Conservation (phyloP, 2,329 filamentous ascomycete species). For the Pseudocercospora crystallina region DNA sequence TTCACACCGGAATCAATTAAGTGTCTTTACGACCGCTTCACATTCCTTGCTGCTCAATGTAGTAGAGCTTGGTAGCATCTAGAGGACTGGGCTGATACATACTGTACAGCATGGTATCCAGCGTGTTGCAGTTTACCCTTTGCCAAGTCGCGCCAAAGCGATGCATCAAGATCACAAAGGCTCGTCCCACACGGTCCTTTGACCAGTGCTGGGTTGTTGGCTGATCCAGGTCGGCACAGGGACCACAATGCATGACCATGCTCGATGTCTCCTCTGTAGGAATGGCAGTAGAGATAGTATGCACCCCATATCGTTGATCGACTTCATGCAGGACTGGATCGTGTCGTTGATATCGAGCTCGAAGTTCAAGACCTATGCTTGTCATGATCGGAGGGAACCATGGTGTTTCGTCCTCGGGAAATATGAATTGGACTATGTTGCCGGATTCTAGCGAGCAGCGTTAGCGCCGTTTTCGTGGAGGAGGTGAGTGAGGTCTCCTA, state of each 20-base stretch:
- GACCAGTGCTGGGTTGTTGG: neutral
- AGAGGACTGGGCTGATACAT: slow-evolving; percentile 3
- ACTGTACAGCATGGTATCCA: neutral
- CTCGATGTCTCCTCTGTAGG: neutral
- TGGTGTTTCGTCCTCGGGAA: slow-evolving; percentile 1
- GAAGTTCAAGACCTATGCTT: neutral
- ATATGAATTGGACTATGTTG: neutral
- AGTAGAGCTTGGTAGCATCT: slow-evolving; percentile 1
- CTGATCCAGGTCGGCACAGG: neutral
- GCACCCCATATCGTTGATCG: neutral
- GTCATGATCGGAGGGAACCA: slow-evolving; percentile 1
- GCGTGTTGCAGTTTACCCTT: neutral
- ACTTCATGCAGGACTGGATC: neutral
- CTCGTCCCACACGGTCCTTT: neutral
- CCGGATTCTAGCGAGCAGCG: too few species aligned
- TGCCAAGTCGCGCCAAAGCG: slow-evolving; percentile 4
- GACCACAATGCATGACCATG: slow-evolving; percentile 2
- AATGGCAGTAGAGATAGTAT: slow-evolving; percentile 1
- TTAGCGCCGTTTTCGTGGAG: too few species aligned
- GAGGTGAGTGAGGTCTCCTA: too few species aligned
- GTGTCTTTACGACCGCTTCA: neutral
- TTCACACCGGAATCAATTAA: too few species aligned
- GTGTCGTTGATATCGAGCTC: slow-evolving; percentile 1
- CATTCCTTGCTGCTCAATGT: slow-evolving; percentile 1
- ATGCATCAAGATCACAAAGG: slow-evolving; percentile 1